Evolutionary conservation across 345 rosid genomes (phyloP), one percentile per base, ranked within the genome.

Genomic region (Aquilaria yunnanensis): DNA sequence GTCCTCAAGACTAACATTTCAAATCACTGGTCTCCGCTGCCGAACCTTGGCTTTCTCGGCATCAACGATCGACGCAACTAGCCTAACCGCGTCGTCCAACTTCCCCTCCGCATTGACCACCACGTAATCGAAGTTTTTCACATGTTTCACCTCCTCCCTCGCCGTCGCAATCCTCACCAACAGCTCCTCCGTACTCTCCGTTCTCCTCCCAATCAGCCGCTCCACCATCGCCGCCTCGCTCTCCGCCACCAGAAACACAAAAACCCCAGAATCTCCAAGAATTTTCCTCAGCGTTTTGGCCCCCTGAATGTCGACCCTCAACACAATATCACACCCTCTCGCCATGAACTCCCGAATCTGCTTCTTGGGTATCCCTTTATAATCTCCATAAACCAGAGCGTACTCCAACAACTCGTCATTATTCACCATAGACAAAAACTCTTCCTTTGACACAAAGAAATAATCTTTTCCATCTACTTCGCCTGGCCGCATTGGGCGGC

Each of bases 291-390:
- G 51, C 0, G 96, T 90, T 70, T 77, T 65, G 10, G 96, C 96
- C 16, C 98, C 98, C 59, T 93, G 98, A 37, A 93, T 88, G 47
- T 90, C 98, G 3, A 93, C 98, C 71, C 97, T 81, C 80, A 90
- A 73, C 29, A 90, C 87, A 12, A 90, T 74, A 66, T 93, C 97
- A 30, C 64, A 67, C 58, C 96, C 96, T 72, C 77, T 83, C 0
- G 70, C 85, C 92, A 88, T 87, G 32, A 57, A 80, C n/a, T 93
- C 94, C 50, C 85, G 81, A 45, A 93, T 93, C 67, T 90, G 89
- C 62, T 69, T 81, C 74, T 86, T 93, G 0, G 98, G 98, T 13
- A 93, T 79, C 47, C 98, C 98, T 65, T 93, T 93, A 59, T 93
- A 90, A 48, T 90, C 94, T 3, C 98, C 98, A 61, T 90, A 93